Conservation (phyloP, 2,329 filamentous ascomycete genomes). For the Endothia cerciana region DNA sequence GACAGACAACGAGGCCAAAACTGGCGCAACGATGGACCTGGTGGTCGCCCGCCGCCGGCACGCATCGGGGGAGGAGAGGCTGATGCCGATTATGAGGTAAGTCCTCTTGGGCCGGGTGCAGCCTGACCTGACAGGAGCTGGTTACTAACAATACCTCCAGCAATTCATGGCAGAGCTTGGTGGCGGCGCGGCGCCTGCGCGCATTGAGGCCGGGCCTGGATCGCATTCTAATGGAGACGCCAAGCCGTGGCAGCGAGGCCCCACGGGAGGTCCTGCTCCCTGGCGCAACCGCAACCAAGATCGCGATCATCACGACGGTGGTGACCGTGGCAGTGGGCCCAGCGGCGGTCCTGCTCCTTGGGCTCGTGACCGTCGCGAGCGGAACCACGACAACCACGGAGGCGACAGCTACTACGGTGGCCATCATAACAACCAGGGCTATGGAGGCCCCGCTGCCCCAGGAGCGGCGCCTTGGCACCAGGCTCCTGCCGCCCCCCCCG, state of each 20-base stretch:
- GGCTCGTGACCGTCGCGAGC: slow-evolving; percentile 60
- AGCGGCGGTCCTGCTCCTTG: slow-evolving; percentile 60
- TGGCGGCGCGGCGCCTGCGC: slow-evolving; percentile 69
- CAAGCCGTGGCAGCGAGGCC: slow-evolving; percentile 88
- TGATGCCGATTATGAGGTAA: slow-evolving; percentile 92
- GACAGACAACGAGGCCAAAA: slow-evolving; percentile 88
- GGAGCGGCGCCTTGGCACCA: slow-evolving; percentile 60
- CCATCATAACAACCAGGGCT: slow-evolving; percentile 44
- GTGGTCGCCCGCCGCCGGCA: slow-evolving; percentile 57
- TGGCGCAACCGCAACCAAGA: slow-evolving; percentile 68
- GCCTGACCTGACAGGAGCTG: neutral
- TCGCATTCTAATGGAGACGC: slow-evolving; percentile 59
- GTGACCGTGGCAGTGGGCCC: slow-evolving; percentile 43
- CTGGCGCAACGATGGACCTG: slow-evolving; percentile 80
- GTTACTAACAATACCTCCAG: slow-evolving; percentile 55
- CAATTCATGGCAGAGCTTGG: slow-evolving; percentile 98
- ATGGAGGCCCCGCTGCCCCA: slow-evolving; percentile 37
- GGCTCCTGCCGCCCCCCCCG: slow-evolving; percentile 38
- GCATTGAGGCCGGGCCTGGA: slow-evolving; percentile 84
- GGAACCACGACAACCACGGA: slow-evolving; percentile 51
- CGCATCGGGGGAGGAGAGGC: slow-evolving; percentile 76
- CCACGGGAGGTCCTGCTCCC: slow-evolving; percentile 81
- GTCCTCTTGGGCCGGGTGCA: slow-evolving; percentile 36
- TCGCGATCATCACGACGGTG: slow-evolving; percentile 47
- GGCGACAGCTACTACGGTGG: slow-evolving; percentile 52